Conservation (phyloP, 305 asterid genomes). For the Solanum chacoense region DNA sequence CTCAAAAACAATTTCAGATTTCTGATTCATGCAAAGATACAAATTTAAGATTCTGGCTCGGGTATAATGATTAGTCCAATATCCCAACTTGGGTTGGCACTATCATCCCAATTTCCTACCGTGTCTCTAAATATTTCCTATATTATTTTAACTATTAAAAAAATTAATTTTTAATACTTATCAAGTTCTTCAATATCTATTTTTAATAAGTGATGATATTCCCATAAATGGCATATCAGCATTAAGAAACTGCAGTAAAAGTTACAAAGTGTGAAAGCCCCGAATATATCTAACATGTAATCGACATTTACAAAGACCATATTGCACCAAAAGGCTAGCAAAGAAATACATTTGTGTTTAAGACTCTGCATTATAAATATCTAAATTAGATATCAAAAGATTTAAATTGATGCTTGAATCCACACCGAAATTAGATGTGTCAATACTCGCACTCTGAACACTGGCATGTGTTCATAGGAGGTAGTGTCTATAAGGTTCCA, state of each 20-base stretch:
- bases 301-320: neutral
- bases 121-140: neutral
- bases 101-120: neutral
- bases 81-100: neutral
- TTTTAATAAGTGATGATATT: neutral
- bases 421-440: neutral
- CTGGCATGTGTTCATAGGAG: neutral
- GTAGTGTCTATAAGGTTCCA: neutral
- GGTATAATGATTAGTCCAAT: neutral
- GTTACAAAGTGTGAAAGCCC: neutral
- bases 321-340: neutral
- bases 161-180: neutral
- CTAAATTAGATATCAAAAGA: neutral
- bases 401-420: neutral
- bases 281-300: neutral
- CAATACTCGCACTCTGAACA: neutral
- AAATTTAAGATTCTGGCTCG: neutral
- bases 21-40: neutral
- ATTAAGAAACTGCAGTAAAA: neutral
- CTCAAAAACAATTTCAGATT: neutral
- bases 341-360: neutral
- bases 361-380: neutral
- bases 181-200: neutral
- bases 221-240: neutral
- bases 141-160: neutral